Evolutionary conservation across 495 filamentous ascomycete species (phyloP).

Genomic region (Penicillium samsonianum): DNA sequence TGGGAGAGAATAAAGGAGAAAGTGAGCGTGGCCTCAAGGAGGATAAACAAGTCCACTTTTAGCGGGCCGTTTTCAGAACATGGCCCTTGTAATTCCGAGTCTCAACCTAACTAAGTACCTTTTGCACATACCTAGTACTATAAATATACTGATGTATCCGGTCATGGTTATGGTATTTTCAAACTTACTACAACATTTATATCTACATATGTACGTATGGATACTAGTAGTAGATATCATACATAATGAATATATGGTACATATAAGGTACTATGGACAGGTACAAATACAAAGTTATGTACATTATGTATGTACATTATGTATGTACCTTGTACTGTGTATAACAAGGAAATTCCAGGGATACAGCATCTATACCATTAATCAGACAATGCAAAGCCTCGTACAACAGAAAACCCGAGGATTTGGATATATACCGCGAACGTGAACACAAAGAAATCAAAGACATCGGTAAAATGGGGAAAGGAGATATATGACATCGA

Average conservation of each 20-base stretch:
- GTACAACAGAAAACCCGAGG: not conserved
- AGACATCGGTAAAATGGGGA: not conserved
- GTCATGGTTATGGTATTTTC: no score
- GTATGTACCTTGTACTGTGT: no score
- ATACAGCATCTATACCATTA: constrained; percentile 2
- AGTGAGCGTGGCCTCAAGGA: constrained; percentile 22
- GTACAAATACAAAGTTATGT: no score
- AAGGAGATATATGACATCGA: not conserved
- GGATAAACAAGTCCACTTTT: constrained; percentile 26
- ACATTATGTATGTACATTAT: no score
- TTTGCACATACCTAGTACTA: not conserved
- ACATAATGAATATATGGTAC: no score
- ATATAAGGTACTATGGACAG: no score
- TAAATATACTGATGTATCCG: no score
- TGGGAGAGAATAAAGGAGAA: constrained; percentile 12
- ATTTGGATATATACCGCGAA: not conserved
- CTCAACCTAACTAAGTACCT: not conserved
- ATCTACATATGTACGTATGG: no score
- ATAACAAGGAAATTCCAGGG: not conserved
- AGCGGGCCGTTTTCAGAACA: constrained; percentile 25
- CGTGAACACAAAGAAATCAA: not conserved
- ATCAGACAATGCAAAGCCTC: not conserved
- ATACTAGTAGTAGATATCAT: no score
- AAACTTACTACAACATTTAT: no score
- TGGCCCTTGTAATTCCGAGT: constrained; percentile 7